Percentiles rank a stretch among this genome's conserved stretches.
Evolutionary conservation across 1,284 basidiomycete species (phyloP).

Genomic region (Apiotrichum brassicae): DNA sequence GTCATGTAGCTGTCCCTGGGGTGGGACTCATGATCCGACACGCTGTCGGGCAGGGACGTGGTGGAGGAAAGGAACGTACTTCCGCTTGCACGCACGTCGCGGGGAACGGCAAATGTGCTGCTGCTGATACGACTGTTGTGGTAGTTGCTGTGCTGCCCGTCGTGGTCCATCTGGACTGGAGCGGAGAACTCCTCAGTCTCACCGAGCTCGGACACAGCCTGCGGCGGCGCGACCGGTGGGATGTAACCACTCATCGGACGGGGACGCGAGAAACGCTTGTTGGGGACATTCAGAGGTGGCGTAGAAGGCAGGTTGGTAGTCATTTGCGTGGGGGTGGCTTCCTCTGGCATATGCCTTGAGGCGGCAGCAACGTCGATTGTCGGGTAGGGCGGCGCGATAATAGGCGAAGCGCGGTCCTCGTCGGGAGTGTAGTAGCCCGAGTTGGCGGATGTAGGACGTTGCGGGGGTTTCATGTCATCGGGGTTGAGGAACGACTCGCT

Average conservation of each 20-base stretch:
- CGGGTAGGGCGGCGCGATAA: neutral
- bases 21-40: neutral
- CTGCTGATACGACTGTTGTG: neutral
- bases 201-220: neutral
- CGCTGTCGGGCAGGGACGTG: neutral
- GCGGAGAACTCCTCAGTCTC: neutral
- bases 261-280: neutral
- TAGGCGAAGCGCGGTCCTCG: neutral
- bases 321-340: neutral
- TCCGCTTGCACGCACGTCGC: neutral
- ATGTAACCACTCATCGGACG: neutral
- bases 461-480: neutral
- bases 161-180: neutral
- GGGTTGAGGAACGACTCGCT: neutral
- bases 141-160: neutral
- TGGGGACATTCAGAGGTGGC: neutral
- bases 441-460: neutral
- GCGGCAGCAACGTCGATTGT: neutral
- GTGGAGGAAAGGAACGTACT: neutral
- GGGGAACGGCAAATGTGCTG: neutral
- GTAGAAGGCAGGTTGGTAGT: neutral
- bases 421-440: conserved; percentile 11
- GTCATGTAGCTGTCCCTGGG: neutral
- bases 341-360: too few relatives aligned
- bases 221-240: neutral